Evolutionary conservation across 306 rosid species (phyloP).

Genomic region (Medicago arabica): DNA sequence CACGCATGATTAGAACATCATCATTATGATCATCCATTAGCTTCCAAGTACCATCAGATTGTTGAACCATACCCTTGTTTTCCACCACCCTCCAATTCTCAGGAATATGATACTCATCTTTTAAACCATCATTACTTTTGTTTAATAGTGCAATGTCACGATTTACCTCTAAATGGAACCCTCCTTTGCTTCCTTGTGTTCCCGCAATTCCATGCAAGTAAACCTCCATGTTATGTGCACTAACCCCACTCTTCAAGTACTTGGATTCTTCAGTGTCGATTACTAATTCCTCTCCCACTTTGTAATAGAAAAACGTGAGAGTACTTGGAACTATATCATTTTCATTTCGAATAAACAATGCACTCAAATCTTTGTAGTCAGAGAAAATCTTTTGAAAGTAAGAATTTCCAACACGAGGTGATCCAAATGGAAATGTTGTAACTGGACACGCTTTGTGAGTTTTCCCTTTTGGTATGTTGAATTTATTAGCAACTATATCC

Average conservation of each 20-base stretch:
- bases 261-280: constrained; percentile 58
- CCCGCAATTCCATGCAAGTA: constrained; percentile 85
- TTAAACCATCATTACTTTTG: constrained; percentile 47
- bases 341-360: constrained; percentile 50
- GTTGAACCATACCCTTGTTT: constrained; percentile 73
- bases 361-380: constrained; percentile 42
- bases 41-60: constrained; percentile 67
- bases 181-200: constrained; percentile 57
- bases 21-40: constrained; percentile 46
- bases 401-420: constrained; percentile 65
- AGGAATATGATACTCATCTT: constrained; percentile 62
- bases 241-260: constrained; percentile 51
- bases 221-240: constrained; percentile 70
- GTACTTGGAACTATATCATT: constrained; percentile 58
- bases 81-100: constrained; percentile 55
- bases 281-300: constrained; percentile 63
- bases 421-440: constrained; percentile 57
- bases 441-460: constrained; percentile 59
- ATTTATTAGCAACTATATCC: constrained; percentile 60
- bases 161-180: constrained; percentile 57
- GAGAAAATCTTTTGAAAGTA: constrained; percentile 46
- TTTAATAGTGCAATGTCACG: constrained; percentile 67
- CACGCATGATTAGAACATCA: neutral
- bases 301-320: constrained; percentile 46
- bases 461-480: constrained; percentile 46